Conservation (phyloP, 169 alveolate species). For the Miamiensis avidus region DNA sequence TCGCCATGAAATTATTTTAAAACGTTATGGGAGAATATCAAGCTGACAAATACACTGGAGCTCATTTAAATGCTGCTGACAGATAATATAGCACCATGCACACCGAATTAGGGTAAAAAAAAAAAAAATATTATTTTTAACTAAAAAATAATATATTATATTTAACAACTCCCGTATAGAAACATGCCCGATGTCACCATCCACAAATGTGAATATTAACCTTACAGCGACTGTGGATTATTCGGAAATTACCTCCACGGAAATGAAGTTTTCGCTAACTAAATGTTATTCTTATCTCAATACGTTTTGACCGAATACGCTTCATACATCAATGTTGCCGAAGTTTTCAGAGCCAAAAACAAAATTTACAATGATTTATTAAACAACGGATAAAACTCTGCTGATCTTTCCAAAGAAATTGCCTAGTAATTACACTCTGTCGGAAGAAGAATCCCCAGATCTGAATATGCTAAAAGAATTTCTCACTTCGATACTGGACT, state of each 20-base stretch:
- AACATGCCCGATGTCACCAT: conserved; percentile 70
- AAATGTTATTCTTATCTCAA: conserved; percentile 54
- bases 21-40: conserved; percentile 60
- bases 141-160: too few relatives aligned
- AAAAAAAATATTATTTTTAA: too few relatives aligned
- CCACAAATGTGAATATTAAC: conserved; percentile 49
- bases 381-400: conserved; percentile 30
- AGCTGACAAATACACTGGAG: conserved; percentile 66
- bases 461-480: conserved; percentile 68
- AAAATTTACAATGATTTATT: conserved; percentile 49
- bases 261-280: conserved; percentile 62
- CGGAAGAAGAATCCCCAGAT: conserved; percentile 69
- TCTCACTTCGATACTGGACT: conserved; percentile 53
- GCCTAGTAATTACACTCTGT: conserved; percentile 42
- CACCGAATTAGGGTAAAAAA: conserved; percentile 45
- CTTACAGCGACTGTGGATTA: conserved; percentile 66
- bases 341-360: conserved; percentile 68
- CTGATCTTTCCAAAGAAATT: conserved; percentile 40
- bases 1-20: conserved; percentile 54
- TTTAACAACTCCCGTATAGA: background rate
- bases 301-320: conserved; percentile 44
- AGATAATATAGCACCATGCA: conserved; percentile 69
- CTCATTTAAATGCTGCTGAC: conserved; percentile 59
- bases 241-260: conserved; percentile 65
- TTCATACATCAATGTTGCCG: conserved; percentile 54